Base-by-base conservation (phyloP, 345 rosid species). In the Sonneratia alba region DNA sequence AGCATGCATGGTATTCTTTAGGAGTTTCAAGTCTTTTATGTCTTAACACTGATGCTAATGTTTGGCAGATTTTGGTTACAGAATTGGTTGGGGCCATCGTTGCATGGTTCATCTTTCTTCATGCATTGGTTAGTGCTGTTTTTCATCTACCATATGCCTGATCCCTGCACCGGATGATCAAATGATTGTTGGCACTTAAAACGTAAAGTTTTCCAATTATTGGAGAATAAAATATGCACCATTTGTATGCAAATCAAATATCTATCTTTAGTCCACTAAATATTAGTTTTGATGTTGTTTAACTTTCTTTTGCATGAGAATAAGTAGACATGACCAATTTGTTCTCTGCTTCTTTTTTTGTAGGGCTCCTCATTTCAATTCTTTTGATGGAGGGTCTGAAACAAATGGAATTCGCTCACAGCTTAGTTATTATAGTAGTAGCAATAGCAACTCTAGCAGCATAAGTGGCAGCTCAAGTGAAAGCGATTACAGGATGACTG, bases 41-140 rank as follows among this genome's bases (percentile, higher is more conserved):
- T 34, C 64, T 73, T 38, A 74, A 14, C 10, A 42, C 7, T 36
- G 59, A 15, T 32, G 22, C 56, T 68, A 36, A 85, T 67, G 59
- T 77, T 72, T 76, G 79, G 86, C 97, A 96, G 99, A 76, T 92
- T 96, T 81, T 96, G 99, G 99, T 86, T 96, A 75, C 99, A 96
- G 81, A 89, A 96, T 75, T 96, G 99, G 99, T 87, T 87, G 73
- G 99, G 99, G 75, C 97, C 97, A 32, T 96, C 99, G 45, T 79
- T 89, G 77, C 81, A 85, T 72, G 98, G 91, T 75, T 88, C 98
- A 73, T 87, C 98, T 36, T 86, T 90, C 74, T 88, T 84, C 76
- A 91, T 84, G 94, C 96, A 92, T 80, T 92, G 98, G 99, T 96
- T 77, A 83, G 89, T 77, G 70, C 21, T 68, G 36, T 24, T 42